Evolutionary conservation across 352 stramenopile genomes (phyloP).

Genomic region (Phytophthora fragariaefolia): DNA sequence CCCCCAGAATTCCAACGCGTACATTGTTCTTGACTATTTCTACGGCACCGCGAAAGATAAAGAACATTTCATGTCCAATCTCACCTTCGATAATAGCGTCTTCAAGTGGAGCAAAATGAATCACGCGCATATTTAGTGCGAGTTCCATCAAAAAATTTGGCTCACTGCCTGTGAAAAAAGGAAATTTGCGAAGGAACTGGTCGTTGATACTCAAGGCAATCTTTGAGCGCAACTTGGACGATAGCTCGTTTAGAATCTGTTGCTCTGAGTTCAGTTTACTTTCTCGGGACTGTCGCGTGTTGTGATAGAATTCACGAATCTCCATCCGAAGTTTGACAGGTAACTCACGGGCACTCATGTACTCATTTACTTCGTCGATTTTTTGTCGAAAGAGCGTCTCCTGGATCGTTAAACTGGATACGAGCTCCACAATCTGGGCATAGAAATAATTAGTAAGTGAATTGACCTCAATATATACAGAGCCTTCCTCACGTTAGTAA

Average conservation of each 20-base stretch:
- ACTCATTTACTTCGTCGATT: slow-evolving; percentile 84
- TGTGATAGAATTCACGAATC: slow-evolving; percentile 84
- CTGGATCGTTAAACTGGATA: slow-evolving; percentile 71
- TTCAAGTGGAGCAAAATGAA: slow-evolving; percentile 64
- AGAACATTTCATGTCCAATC: slow-evolving; percentile 77
- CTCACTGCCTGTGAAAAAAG: slow-evolving; percentile 76
- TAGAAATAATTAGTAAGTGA: neutral
- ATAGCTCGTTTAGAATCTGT: slow-evolving; percentile 70
- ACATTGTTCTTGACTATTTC: slow-evolving; percentile 48
- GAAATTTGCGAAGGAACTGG: slow-evolving; percentile 77
- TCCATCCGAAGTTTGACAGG: slow-evolving; percentile 71
- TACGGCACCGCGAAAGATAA: slow-evolving; percentile 74
- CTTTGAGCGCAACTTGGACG: slow-evolving; percentile 74
- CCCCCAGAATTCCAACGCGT: slow-evolving; percentile 63
- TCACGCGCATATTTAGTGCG: slow-evolving; percentile 80
- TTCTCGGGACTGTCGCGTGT: slow-evolving; percentile 69
- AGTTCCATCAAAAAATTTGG: slow-evolving; percentile 84
- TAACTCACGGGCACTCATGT: slow-evolving; percentile 77
- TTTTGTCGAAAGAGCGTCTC: slow-evolving; percentile 73
- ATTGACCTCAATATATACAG: neutral
- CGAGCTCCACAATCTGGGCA: slow-evolving; percentile 68
- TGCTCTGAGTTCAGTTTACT: slow-evolving; percentile 69
- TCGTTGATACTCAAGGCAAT: slow-evolving; percentile 84
- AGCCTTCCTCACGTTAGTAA: slow-evolving; percentile 65
- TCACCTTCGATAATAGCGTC: slow-evolving; percentile 68